Base-by-base conservation (phyloP, 2,329 filamentous ascomycete species). In the Fusarium sp. region DNA sequence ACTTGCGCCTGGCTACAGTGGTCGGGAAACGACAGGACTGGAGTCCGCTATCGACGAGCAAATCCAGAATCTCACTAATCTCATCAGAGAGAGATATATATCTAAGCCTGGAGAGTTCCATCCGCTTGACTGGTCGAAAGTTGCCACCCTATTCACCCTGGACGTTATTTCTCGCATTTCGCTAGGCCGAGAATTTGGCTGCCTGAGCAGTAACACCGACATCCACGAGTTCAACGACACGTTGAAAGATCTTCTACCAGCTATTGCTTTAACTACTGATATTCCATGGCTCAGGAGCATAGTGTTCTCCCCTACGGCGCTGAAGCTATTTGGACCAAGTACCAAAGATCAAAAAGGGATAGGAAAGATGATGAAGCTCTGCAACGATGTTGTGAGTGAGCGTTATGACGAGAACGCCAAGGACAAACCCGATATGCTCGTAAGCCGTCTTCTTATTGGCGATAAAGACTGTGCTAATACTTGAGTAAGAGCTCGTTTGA, bases 1-100 rank as follows among this genome's bases (percentile, higher is more conserved):
- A n/a, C 50, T 53, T n/a, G 33, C 28, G 7, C 28, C 31, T 19
- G 50, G 50, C 2, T 45, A 53, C 21, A 53, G 50, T 13, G 50
- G 39, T 1, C 31, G 28, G n/a, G 50, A 45, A 5, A 53, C 26
- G 2, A 9, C 8, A 1, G 50, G 26, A 1, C 38, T 6, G 1
- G 50, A 53, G 19, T 17, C 17, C 4, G 38, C 38, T 19, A 13
- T 53, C 6, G 26, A 53, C 1, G 38, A 53, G 8, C 50, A 53
- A 17, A 34, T 53, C 4, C 42, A 15, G 19, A 53, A 24, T 2
- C 50, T 53, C 11, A 26, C 24, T 6, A 19, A 4, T 1, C 28
- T 53, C 11, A 34, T 53, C 17, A 13, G 28, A 8, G 28, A 53
- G 0, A 53, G 4, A 17, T 53, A 45, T 5, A 8, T 9, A 45